Conservation (phyloP, 495 filamentous ascomycete genomes). For the Oidiodendron maius region DNA sequence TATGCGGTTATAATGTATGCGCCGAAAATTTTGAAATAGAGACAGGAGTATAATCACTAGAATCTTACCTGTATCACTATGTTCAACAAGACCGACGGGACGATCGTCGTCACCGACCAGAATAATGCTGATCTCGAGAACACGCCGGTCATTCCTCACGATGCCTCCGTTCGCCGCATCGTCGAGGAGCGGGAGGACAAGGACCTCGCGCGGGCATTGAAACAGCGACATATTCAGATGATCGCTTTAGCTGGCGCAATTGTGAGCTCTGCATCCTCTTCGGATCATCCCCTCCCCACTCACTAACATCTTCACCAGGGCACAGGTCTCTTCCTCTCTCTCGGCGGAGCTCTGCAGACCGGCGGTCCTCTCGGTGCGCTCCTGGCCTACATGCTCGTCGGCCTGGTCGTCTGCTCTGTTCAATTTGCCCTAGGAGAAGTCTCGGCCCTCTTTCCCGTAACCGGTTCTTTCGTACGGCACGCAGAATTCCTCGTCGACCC, state of each 20-base stretch:
- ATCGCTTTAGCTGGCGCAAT: constrained; percentile 61
- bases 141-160: too few relatives aligned
- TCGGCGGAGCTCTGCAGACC: constrained; percentile 38
- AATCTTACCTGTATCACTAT: too few relatives aligned
- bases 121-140: too few relatives aligned
- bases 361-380: constrained; percentile 45
- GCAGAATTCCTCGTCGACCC: constrained; percentile 70
- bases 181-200: constrained; percentile 22
- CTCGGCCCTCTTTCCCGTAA: constrained; percentile 54
- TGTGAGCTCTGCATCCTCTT: too few relatives aligned
- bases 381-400: constrained; percentile 48
- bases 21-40: too few relatives aligned
- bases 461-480: constrained; percentile 53
- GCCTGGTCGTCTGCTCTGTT: constrained; percentile 42
- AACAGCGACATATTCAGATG: constrained; percentile 64
- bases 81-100: too few relatives aligned
- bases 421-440: constrained; percentile 54
- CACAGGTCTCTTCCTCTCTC: constrained; percentile 43
- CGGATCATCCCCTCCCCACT: too few relatives aligned
- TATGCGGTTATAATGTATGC: too few relatives aligned
- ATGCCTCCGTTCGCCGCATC: too few relatives aligned
- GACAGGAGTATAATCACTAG: too few relatives aligned
- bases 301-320: constrained; percentile 36
- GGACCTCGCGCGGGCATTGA: constrained; percentile 35
- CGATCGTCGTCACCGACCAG: too few relatives aligned